Evolutionary conservation across 306 rosid genomes (phyloP), one percentile per base, ranked within the genome.

Genomic region (Medicago ruthenica): DNA sequence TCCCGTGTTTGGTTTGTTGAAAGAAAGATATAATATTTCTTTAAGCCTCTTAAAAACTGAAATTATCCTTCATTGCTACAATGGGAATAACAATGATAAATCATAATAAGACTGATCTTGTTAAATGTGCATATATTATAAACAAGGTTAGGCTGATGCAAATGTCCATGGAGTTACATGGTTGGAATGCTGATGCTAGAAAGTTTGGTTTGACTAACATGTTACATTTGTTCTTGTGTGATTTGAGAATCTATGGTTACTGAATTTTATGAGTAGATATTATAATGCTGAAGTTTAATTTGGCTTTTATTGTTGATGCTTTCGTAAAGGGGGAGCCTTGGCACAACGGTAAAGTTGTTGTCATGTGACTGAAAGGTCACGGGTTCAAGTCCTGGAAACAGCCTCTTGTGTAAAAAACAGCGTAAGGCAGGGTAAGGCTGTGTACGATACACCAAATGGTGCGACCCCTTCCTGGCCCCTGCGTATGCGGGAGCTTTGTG

Each of bases 51-150:
- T 80, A 13, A 67, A 51, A 21, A 67, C 40, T 6, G 31, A 24
- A 64, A 60, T 53, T 4, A 61, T 69, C 58, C 58, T 48, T 51
- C 66, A 14, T 45, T 67, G 14, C 61, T 66, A 21, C 15, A 63
- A 36, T 63, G 22, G 15, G 37, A n/a, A 63, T 36, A 37, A 16
- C 47, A 63, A 63, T 37, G 6, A 16, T n/a, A 63, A 63, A 63
- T 63, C 47, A 37, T 63, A 36, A 16, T 63, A 31, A 8, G 31
- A 63, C 69, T n/a, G 45, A 17, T 65, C 17, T 65, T 17, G n/a
- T 65, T 39, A 16, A 65, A 65, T 65, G 16, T 5, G 51, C 16
- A 65, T 11, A 39, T 39, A 17, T 65, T 10, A 51, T 17, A 40
- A 31, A 64, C 16, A 39, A 17, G 18, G 48, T 65, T 17, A 7